These are phyloP conservation scores for Metarhizium rileyi DNA, from an alignment of 2,329 filamentous ascomycete genomes.

Conservation along the genomic window DNA sequence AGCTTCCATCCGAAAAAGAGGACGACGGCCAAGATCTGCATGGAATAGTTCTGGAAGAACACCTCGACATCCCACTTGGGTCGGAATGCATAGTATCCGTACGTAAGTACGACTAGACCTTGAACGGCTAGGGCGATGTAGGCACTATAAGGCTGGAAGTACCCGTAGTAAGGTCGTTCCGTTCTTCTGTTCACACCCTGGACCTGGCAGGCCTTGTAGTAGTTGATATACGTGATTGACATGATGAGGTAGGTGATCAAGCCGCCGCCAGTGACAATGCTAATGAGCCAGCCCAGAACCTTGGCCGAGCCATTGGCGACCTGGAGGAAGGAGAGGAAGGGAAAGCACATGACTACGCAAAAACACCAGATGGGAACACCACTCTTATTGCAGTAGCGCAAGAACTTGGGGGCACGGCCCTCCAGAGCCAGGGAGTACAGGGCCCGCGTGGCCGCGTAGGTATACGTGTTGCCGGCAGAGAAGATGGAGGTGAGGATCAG, in stretches of 20 bases:
- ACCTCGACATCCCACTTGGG: constrained; percentile 38
- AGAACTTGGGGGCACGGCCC: constrained; percentile 38
- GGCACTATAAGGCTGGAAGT: constrained; percentile 49
- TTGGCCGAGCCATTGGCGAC: constrained; percentile 36
- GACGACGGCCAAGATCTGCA: constrained; percentile 43
- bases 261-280: constrained; percentile 45
- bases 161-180: constrained; percentile 49
- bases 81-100: constrained; percentile 46
- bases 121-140: constrained; percentile 35
- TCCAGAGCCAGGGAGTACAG: constrained; percentile 39
- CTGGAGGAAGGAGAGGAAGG: constrained; percentile 43
- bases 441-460: constrained; percentile 37
- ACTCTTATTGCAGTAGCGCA: constrained; percentile 47
- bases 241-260: constrained; percentile 55
- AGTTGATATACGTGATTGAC: constrained; percentile 34
- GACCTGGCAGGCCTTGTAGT: constrained; percentile 41
- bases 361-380: constrained; percentile 54
- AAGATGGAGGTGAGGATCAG: constrained; percentile 30
- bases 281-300: constrained; percentile 44
- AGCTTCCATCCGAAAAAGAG: constrained; percentile 54
- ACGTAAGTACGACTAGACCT: constrained; percentile 34
- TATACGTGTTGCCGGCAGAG: constrained; percentile 38
- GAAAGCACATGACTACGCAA: constrained; percentile 41
- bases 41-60: constrained; percentile 47
- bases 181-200: constrained; percentile 41